Conservation (phyloP, 768 basidiomycete species). For the Plicaturopsis crispa region DNA sequence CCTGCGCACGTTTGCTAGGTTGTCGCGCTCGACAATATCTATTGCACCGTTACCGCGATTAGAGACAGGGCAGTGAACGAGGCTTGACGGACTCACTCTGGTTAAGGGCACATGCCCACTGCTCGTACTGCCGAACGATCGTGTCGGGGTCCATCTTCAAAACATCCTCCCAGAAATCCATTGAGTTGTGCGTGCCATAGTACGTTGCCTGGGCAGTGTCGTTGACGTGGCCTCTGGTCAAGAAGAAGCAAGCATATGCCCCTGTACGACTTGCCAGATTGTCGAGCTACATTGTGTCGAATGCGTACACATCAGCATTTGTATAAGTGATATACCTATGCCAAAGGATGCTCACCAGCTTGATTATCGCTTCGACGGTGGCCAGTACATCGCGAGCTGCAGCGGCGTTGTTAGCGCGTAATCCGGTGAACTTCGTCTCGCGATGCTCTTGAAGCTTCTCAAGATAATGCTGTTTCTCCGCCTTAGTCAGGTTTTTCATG, state of each 20-base stretch:
- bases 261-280: conserved; percentile 1
- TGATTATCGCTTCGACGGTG: neutral
- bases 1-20: neutral
- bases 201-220: conserved; percentile 4
- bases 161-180: conserved; percentile 5
- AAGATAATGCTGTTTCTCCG: neutral
- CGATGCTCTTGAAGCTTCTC: neutral
- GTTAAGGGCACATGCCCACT: conserved; percentile 1
- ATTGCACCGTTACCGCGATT: neutral
- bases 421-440: neutral
- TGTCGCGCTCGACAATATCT: neutral
- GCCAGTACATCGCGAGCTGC: neutral
- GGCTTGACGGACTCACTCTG: neutral
- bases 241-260: conserved; percentile 1
- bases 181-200: conserved; percentile 4
- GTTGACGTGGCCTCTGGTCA: conserved; percentile 7
- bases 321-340: neutral
- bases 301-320: neutral
- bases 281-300: conserved; percentile 1
- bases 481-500: neutral
- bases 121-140: conserved; percentile 1
- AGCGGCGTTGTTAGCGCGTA: conserved; percentile 2
- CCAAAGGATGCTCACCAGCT: neutral
- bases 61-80: neutral
- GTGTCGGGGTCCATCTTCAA: neutral